Conservation (phyloP, 129 eudicot genomes). For the Sambucus nigra region DNA sequence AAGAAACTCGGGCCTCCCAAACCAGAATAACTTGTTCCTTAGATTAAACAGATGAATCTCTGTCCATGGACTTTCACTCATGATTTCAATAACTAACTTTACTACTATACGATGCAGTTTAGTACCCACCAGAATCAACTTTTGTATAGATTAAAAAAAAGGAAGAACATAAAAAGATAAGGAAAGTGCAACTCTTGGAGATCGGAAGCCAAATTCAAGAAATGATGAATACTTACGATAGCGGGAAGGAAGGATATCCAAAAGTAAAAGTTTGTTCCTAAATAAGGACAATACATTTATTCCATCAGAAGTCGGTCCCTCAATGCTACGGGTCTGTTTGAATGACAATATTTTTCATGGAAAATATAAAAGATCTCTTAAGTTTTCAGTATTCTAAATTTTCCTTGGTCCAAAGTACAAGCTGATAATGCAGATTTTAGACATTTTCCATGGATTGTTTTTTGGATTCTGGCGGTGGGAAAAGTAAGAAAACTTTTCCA, state of each 20-base stretch:
- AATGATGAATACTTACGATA: slow-evolving; percentile 36
- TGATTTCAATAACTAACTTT: slow-evolving; percentile 79
- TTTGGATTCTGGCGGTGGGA: too few species aligned
- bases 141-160: slow-evolving; percentile 8
- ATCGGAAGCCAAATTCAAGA: slow-evolving; percentile 3
- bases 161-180: slow-evolving; percentile 12
- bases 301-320: background rate
- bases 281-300: slow-evolving; percentile 4
- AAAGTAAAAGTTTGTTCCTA: slow-evolving; percentile 77
- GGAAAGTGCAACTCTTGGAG: background rate
- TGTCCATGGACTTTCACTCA: too few species aligned
- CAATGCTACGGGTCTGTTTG: too few species aligned
- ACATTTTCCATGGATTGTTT: too few species aligned
- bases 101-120: slow-evolving; percentile 79
- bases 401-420: too few species aligned
- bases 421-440: too few species aligned
- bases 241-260: slow-evolving; percentile 84
- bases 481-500: too few species aligned
- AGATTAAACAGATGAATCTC: slow-evolving; percentile 47
- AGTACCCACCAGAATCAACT: slow-evolving; percentile 60
- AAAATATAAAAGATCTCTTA: too few species aligned
- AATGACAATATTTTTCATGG: too few species aligned
- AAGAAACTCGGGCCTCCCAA: too few species aligned
- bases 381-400: too few species aligned
- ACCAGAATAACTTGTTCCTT: too few species aligned